A percentile compares a stretch with the other conserved stretches of the same genome.
Conservation (phyloP, 371 early-diverging fungal genomes). For the Mortierella sp. region DNA sequence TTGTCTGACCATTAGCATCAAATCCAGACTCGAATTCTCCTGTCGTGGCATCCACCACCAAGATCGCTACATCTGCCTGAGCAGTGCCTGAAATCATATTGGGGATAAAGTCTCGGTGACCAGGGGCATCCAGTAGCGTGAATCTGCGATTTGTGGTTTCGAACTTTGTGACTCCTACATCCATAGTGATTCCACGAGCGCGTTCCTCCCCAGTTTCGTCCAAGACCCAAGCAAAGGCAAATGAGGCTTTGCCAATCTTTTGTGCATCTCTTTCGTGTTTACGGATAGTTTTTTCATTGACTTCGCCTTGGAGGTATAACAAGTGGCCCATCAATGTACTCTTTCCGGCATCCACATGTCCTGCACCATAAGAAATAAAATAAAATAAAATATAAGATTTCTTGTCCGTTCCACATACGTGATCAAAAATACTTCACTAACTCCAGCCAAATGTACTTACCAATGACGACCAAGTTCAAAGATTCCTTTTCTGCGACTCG, state of each 20-base stretch:
- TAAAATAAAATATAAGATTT: slow-evolving; percentile 17
- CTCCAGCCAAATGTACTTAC: slow-evolving; percentile 46
- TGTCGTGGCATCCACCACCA: slow-evolving; percentile 93
- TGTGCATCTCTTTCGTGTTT: slow-evolving; percentile 96
- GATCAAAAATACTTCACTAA: no score
- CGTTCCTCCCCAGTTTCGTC: slow-evolving; percentile 96
- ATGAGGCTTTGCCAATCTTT: slow-evolving; percentile 92
- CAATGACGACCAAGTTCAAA: slow-evolving; percentile 90
- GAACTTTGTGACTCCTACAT: slow-evolving; percentile 93
- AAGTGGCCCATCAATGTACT: slow-evolving; percentile 98
- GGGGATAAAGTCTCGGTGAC: slow-evolving; percentile 99
- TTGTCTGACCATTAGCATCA: slow-evolving; percentile 96
- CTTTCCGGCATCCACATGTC: slow-evolving; percentile 99
- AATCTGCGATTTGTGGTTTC: slow-evolving; percentile 84
- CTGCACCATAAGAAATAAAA: no score
- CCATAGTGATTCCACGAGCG: slow-evolving; percentile 96
- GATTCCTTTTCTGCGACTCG: slow-evolving; percentile 75
- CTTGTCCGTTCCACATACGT: neutral
- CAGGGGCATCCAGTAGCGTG: slow-evolving; percentile 97
- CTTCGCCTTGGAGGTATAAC: slow-evolving; percentile 89
- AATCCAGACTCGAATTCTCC: slow-evolving; percentile 99
- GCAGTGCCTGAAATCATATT: slow-evolving; percentile 99
- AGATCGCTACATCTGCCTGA: slow-evolving; percentile 96
- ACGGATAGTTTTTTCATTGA: slow-evolving; percentile 89
- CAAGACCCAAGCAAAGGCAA: slow-evolving; percentile 96